Evolutionary conservation across 2,329 filamentous ascomycete genomes (phyloP).

Genomic region (Trichoderma sp.): DNA sequence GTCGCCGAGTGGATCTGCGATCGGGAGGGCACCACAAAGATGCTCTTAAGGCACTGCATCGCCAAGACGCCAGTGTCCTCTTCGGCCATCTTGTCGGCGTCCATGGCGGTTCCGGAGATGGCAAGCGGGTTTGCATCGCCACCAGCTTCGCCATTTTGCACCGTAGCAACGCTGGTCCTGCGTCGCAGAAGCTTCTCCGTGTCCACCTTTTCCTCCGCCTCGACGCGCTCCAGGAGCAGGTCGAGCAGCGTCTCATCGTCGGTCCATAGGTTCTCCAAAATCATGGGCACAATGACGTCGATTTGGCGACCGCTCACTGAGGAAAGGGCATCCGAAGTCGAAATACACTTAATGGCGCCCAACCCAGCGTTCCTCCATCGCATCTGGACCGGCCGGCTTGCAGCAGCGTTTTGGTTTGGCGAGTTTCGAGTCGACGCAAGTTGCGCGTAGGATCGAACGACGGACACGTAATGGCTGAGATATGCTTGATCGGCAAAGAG

Average conservation of each 20-base stretch:
- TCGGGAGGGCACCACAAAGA: constrained; percentile 79
- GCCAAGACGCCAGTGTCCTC: constrained; percentile 84
- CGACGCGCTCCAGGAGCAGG: constrained; percentile 63
- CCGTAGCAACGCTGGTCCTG: constrained; percentile 76
- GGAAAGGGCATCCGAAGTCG: constrained; percentile 74
- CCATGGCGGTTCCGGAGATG: constrained; percentile 75
- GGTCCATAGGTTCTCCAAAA: constrained; percentile 83
- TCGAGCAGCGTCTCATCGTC: constrained; percentile 68
- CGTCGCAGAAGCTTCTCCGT: constrained; percentile 62
- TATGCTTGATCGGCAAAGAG: constrained; percentile 85
- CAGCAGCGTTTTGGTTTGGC: constrained; percentile 50
- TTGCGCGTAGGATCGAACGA: constrained; percentile 75
- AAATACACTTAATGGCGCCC: constrained; percentile 76
- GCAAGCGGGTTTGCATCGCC: constrained; percentile 66
- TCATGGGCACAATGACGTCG: constrained; percentile 74
- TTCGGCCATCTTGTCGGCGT: constrained; percentile 86
- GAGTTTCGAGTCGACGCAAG: constrained; percentile 67
- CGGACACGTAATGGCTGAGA: constrained; percentile 75
- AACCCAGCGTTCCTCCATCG: constrained; percentile 74
- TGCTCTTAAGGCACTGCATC: constrained; percentile 79
- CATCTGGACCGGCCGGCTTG: constrained; percentile 71
- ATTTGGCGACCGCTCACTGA: constrained; percentile 75
- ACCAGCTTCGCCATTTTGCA: constrained; percentile 61
- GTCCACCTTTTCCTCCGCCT: constrained; percentile 67
- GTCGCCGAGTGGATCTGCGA: constrained; percentile 79